Percentiles rank a stretch among this genome's conserved stretches.
phyloP scores from a whole-genome alignment of 352 stramenopile species.

The Globisporangium radiosum region DNA sequence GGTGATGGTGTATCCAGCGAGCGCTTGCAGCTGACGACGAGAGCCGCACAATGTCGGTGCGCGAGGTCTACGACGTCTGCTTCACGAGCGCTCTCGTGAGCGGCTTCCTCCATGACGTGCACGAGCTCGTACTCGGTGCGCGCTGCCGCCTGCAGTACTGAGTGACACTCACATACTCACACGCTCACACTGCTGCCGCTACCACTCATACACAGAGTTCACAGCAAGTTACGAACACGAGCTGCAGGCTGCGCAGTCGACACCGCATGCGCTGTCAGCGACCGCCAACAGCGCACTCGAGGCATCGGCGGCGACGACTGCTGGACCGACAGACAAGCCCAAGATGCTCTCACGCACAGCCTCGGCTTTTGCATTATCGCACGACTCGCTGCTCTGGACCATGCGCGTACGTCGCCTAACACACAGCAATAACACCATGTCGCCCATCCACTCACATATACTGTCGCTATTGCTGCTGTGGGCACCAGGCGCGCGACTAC shows the following conservation, averaged over 20 bases:
- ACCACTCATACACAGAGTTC: slow-evolving; percentile 2
- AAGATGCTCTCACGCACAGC: slow-evolving; percentile 11
- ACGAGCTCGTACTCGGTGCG: slow-evolving; percentile 37
- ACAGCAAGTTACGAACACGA: slow-evolving; percentile 5
- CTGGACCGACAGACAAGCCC: slow-evolving; percentile 3
- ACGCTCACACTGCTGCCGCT: too few species aligned
- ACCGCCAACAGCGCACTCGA: background rate
- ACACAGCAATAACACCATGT: too few species aligned
- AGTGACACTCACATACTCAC: background rate
- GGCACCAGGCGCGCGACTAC: slow-evolving; percentile 30
- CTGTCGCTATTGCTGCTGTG: background rate
- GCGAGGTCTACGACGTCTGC: slow-evolving; percentile 49
- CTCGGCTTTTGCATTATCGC: slow-evolving; percentile 5
- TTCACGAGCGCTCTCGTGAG: slow-evolving; percentile 52
- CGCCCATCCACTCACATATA: background rate
- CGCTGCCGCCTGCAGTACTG: too few species aligned
- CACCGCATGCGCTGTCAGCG: background rate
- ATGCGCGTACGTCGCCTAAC: slow-evolving; percentile 1
- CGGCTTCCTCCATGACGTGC: slow-evolving; percentile 46
- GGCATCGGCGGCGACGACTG: background rate
- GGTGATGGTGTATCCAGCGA: slow-evolving; percentile 19
- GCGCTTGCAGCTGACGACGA: slow-evolving; percentile 32
- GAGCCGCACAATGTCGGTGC: slow-evolving; percentile 25
- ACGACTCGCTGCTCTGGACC: slow-evolving; percentile 13
- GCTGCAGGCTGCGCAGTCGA: slow-evolving; percentile 4